Percentiles rank a stretch among this genome's conserved stretches.
Conservation (phyloP, 306 rosid species). For the Inga laurina region DNA sequence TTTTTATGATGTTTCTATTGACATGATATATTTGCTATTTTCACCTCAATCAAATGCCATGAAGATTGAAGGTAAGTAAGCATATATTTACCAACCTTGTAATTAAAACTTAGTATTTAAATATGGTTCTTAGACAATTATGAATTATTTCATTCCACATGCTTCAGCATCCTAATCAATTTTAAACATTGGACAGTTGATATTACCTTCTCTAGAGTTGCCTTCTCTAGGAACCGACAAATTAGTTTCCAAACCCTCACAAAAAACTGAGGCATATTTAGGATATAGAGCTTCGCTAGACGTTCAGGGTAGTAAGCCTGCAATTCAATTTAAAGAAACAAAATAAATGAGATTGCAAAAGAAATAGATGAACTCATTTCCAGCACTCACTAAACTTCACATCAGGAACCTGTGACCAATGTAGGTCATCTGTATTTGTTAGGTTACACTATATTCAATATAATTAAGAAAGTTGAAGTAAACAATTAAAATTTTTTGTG, state of each 20-base stretch:
- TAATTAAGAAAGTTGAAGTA: too few relatives aligned
- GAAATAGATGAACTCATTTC: background rate
- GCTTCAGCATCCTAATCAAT: background rate
- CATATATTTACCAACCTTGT: too few relatives aligned
- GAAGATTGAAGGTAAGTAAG: background rate
- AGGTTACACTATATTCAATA: background rate
- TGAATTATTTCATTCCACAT: background rate
- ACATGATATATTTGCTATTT: background rate
- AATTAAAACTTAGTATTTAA: background rate
- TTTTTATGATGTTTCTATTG: background rate
- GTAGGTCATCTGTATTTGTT: background rate
- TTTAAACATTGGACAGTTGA: constrained; percentile 3
- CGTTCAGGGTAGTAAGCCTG: constrained; percentile 98
- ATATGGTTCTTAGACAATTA: background rate
- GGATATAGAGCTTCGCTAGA: constrained; percentile 62
- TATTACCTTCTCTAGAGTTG: constrained; percentile 76
- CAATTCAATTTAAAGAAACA: constrained; percentile 26
- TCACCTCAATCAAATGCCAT: background rate
- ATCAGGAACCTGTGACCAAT: background rate
- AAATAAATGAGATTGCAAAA: background rate
- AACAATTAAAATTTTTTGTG: too few relatives aligned
- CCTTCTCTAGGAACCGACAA: constrained; percentile 82
- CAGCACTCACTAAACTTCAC: background rate
- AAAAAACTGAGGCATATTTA: constrained; percentile 88
- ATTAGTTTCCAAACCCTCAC: constrained; percentile 88